Base-by-base conservation (phyloP, 106 monocot genomes). In the Dendrobium chrysotoxum region DNA sequence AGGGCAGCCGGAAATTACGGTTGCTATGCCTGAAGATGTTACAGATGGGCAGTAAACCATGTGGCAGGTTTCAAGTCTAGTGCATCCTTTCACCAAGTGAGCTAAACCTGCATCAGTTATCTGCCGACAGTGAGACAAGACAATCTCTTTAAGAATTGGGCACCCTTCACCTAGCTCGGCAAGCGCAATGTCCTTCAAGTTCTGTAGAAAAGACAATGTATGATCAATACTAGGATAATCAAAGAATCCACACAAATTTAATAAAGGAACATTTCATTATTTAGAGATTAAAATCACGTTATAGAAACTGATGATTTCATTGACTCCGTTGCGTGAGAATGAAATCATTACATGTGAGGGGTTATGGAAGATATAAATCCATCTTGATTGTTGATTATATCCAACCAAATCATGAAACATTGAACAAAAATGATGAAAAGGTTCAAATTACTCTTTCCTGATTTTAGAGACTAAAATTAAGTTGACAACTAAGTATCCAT, bases 21-120 rank as follows among this genome's bases (percentile, higher is more conserved):
- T 99, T 8, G 95, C 99, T 4, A 99, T 84, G n/a, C 95, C 99
- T 21, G 93, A 77, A 46, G 88, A 79, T 12, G 93, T 95, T 40
- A 99, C 75, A 44, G 72, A 71, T 1, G 93, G 91, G 79, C 99
- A 99, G 44, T 99, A 99, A 53, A 95, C 99, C 88, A 99, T 99
- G 23, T 95, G 90, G 87, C 89, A 93, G 28, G 88, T 86, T 79
- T 99, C 89, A 8, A 99, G 91, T 21, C 42, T 83, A 41, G 75
- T 79, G 75, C 95, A 95, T 55, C 95, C 90, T 68, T 81, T 88
- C 41, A 90, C 99, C 45, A 99, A 90, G 85, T 93, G 89, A 12
- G 81, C 81, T 73, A 99, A 71, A n/a, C 98, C 98, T 26, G 81
- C 87, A 72, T 99, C 91, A 5, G 88, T 93, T 81, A 99, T 87